Conservation (phyloP, 257 asterid genomes). For the Gentiana straminea region DNA sequence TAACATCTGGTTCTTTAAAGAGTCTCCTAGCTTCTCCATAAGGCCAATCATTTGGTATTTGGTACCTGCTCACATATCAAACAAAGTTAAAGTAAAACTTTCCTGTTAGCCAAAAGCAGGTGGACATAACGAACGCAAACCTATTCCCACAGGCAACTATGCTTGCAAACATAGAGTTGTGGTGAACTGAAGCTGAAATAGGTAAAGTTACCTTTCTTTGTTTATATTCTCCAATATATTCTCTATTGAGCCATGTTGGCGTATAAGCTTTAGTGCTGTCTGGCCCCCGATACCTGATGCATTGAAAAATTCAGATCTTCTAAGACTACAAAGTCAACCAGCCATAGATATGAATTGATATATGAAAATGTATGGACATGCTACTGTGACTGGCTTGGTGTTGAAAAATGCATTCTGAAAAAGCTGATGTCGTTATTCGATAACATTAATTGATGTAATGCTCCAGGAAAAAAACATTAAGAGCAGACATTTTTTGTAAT, state of each 20-base stretch:
- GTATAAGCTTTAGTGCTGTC: slow-evolving; percentile 92
- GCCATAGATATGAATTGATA: background rate
- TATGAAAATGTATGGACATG: background rate
- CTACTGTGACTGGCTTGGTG: background rate
- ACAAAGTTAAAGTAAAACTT: background rate
- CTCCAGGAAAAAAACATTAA: background rate
- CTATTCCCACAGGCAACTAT: background rate
- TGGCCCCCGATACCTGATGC: slow-evolving; percentile 82
- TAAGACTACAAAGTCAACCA: background rate
- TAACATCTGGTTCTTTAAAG: slow-evolving; percentile 82
- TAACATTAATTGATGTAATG: background rate
- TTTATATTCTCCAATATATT: slow-evolving; percentile 72
- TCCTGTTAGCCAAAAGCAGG: background rate
- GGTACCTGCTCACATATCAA: slow-evolving; percentile 46
- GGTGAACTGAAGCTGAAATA: background rate
- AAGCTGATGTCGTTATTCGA: background rate
- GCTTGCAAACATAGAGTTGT: background rate
- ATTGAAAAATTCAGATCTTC: background rate
- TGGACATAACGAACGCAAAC: background rate
- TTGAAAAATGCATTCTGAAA: background rate
- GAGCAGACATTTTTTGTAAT: too few species aligned
- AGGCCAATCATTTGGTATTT: slow-evolving; percentile 94
- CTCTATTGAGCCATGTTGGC: slow-evolving; percentile 91
- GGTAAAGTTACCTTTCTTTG: slow-evolving; percentile 66
- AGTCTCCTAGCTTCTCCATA: slow-evolving; percentile 84